Conservation (phyloP, 768 basidiomycete species). For the Obba rivulosa region DNA sequence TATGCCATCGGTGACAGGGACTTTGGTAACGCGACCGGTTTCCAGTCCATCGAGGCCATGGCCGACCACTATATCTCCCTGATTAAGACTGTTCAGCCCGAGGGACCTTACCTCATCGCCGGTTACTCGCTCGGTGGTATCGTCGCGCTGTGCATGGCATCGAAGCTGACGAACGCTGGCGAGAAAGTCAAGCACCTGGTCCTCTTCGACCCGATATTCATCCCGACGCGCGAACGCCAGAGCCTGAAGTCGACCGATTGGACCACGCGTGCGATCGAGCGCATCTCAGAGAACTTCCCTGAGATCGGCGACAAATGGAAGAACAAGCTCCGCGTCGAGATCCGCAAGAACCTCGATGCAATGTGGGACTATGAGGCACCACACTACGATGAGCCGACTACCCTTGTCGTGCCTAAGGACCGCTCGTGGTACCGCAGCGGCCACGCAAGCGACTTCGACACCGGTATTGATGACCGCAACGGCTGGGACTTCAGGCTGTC, state of each 20-base stretch:
- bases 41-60: constrained; percentile 25
- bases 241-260: constrained; percentile 26
- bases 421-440: constrained; percentile 29
- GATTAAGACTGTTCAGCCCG: constrained; percentile 19
- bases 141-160: constrained; percentile 24
- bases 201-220: constrained; percentile 26
- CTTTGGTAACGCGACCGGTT: constrained; percentile 25
- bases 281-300: constrained; percentile 26
- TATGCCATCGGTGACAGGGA: constrained; percentile 29
- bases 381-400: constrained; percentile 19
- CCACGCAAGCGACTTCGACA: constrained; percentile 17
- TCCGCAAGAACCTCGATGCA: constrained; percentile 27
- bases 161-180: constrained; percentile 19
- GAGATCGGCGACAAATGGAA: constrained; percentile 29
- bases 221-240: constrained; percentile 22
- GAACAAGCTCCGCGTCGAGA: constrained; percentile 23
- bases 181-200: constrained; percentile 22
- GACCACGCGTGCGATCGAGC: constrained; percentile 25
- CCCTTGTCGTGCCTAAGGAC: constrained; percentile 25
- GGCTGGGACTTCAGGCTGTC: constrained; percentile 25
- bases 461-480: constrained; percentile 26
- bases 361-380: constrained; percentile 29
- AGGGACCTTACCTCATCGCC: constrained; percentile 21
- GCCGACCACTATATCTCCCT: constrained; percentile 28
- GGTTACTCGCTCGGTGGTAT: constrained; percentile 27